Evolutionary conservation across 176 grass and related monocot genomes (phyloP), one percentile per base, ranked within the genome.

Genomic region (Carex kokanica): DNA sequence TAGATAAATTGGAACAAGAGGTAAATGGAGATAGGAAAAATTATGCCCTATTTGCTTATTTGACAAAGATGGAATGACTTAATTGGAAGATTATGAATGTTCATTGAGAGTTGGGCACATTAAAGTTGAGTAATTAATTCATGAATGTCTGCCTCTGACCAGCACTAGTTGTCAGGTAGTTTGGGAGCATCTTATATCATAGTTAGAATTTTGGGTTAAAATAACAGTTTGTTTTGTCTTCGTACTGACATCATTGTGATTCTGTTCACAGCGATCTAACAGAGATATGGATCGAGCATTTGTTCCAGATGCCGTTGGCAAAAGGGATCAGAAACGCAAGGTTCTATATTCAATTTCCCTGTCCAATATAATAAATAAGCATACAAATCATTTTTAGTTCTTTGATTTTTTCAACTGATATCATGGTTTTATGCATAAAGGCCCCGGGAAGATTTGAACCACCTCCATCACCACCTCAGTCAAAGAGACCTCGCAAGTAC

Each of bases 251-350:
- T 75, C 36, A 8, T 77, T 88, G 2, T 78, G 68, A 53, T 79
- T 58, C 69, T 86, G 13, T 86, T 83, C 67, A 40, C 95, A 99
- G 96, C 91, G 89, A 67, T 77, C 91, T 84, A 94, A 93, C 78
- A 88, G 96, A 74, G 96, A 99, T 84, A 75, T 86, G 83, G 96
- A 98, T 86, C 77, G 91, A 9, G 31, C 96, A 2, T 90, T 93
- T 83, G 65, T 86, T 53, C 79, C 85, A 36, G 96, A 99, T 88
- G 83, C 83, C n/a, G 59, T 57, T 91, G 92, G 84, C 43, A 99
- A 99, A 82, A 86, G 96, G 70, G 96, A 99, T 64, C 93, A 99
- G 86, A 99, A 93, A 86, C 80, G 96, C 47, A 99, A 99, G 96
- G 96, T 99, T 85, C 83, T 80, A 84, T 75, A 32, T 94, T 74